Evolutionary conservation across 1,284 basidiomycete genomes (phyloP), one percentile per base, ranked within the genome.

Genomic region (Kalmanozyma brasiliensis): DNA sequence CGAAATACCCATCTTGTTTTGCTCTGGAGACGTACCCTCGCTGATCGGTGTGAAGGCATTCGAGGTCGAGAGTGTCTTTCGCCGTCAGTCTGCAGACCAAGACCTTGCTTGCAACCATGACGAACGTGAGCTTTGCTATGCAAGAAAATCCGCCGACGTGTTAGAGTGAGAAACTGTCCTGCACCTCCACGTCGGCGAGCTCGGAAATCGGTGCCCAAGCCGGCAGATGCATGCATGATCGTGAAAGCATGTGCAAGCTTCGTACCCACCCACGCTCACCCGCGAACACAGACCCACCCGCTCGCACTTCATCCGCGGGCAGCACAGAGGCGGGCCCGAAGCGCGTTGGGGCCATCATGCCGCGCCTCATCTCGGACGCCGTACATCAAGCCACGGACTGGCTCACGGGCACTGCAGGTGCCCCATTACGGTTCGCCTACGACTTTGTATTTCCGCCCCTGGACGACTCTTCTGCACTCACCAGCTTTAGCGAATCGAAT

Each of bases 381-480:
- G 42, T 51, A 38, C 53, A 55, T 37, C 26, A 41, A 5, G 44
- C 51, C 58, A 58, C 49, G 16, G 32, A 68, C 4, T 58, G 60
- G 49, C 19, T 68, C 23, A 40, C 55, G 4, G 51, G 51, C 1
- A 44, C 46, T 9, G 40, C 51, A n/a, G 62, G 41, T 19, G 41
- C 45, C 10, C 68, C 68, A 11, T 41, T 71, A 8, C 51, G 51
- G 30, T 30, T 36, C 14, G 49, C 62, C 3, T 71, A 66, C 43
- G 49, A 53, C 41, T 71, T 71, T 32, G 35, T 71, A 44, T 71
- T 71, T 35, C 62, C 68, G 9, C 68, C 68, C 7, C 58, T 67
- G 34, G 58, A 67, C 13, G 36, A 57, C 0, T 46, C 57, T 6
- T 6, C 26, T 5, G 34, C 6, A 38, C 19, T 13, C 10, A 19